Evolutionary conservation across 2,329 filamentous ascomycete species (phyloP), one percentile per base, ranked within the genome.

Genomic region (Colletotrichum falcatum): DNA sequence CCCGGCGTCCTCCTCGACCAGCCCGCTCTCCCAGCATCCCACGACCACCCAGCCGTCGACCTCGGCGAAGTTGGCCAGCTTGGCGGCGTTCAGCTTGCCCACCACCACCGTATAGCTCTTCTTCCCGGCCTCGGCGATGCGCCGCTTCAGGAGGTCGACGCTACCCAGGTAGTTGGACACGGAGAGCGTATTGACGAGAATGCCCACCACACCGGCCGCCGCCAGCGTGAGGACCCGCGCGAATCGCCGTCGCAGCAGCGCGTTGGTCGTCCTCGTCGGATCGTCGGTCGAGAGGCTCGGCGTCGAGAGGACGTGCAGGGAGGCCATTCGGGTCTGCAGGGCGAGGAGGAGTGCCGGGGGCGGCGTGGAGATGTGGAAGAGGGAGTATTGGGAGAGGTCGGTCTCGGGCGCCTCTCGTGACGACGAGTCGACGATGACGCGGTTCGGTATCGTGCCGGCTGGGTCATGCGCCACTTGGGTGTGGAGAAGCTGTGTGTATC

Each of bases 101-200:
- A 99, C 96, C 2, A 99, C 96, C 58, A 99, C 94, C 1, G 95
- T 94, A 80, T 99, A 99, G 79, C 90, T 92, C 83, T 98, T 99
- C 84, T 98, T 98, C 14, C 94, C 95, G 0, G 94, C 93, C 0
- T 85, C 87, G 0, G 89, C 87, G 74, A 99, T 97, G 72, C 91
- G 88, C 9, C 84, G 80, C 70, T 92, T 90, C 39, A 98, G 87
- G 65, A 92, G 87, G 18, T 92, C 87, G 49, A 98, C 90, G 0
- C 95, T 94, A 18, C 89, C 84, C 73, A 98, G 87, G 83, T 98
- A 98, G 79, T 98, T 97, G 70, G 92, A 90, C 7, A 98, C 94
- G 28, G 92, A 95, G 5, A 99, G 89, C 0, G 96, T 99, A 81
- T 98, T 98, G 81, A 99, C 94, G 1, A 99, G 85, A 72, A 99